Conservation (phyloP, 192 early-diverging fungal species). For the Mortierella antarctica region DNA sequence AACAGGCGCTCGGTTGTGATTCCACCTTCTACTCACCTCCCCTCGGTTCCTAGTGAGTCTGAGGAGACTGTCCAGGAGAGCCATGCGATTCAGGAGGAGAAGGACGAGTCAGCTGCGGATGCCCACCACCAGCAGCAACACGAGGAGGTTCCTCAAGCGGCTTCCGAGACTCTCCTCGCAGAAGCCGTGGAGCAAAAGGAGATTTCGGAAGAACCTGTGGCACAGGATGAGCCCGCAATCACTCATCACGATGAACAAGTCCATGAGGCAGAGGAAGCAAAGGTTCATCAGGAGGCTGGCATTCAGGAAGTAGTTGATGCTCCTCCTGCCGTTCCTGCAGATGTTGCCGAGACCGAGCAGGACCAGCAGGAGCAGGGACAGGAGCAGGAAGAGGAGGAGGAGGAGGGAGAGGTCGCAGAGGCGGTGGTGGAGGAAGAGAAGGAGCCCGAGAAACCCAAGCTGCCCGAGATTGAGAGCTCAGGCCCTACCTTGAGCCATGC, state of each 20-base stretch:
- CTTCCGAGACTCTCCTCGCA: conserved; percentile 4
- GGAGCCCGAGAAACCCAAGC: conserved; percentile 52
- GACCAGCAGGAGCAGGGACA: conserved; percentile 8
- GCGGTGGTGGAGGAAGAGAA: conserved; percentile 10
- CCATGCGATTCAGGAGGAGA: not conserved
- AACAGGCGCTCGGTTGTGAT: conserved; percentile 13
- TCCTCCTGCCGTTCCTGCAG: not conserved
- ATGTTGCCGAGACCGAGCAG: conserved; percentile 46
- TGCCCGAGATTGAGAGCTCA: conserved; percentile 45
- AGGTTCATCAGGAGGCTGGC: not conserved
- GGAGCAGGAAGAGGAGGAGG: not conserved
- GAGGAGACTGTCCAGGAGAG: conserved; percentile 8
- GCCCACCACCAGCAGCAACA: not conserved
- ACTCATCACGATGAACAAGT: not conserved
- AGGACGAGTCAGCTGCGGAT: not conserved
- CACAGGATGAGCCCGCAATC: no score
- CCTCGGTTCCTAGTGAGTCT: conserved; percentile 12
- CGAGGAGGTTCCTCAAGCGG: not conserved
- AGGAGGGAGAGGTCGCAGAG: conserved; percentile 10
- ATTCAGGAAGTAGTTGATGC: not conserved
- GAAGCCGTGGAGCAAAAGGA: conserved; percentile 9
- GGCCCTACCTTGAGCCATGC: conserved; percentile 33
- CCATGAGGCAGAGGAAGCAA: not conserved
- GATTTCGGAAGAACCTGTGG: no score
- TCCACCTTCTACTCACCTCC: conserved; percentile 17